Base-by-base conservation (phyloP, 176 grass and related monocot genomes). In the Melocanna baccifera region DNA sequence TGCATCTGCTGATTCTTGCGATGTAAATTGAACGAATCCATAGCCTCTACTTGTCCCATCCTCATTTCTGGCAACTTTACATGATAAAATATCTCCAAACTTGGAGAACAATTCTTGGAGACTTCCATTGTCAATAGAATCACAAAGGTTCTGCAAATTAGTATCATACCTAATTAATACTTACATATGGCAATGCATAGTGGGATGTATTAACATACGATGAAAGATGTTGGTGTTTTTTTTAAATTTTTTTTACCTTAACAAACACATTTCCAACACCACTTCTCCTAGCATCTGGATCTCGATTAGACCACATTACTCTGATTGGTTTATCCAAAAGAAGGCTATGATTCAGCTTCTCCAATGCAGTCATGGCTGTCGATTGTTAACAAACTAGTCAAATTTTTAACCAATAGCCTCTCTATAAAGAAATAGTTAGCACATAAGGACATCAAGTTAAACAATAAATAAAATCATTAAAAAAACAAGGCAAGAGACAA, bases 181-280 rank as follows among this genome's bases (percentile, higher is more conserved):
- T 83, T 50, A 30, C 29, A 55, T 32, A 69, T 34, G 29, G 1
- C 67, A 45, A 48, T 55, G 13, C 16, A 69, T 22, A 48, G 6
- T 6, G 64, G 81, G 4, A 36, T 8, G 52, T 10, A 39, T 7
- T 53, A 70, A 48, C 53, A 15, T 82, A 34, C 8, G 12, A 0
- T 19, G 11, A 56, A 41, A 57, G 20, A n/a, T 57, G 52, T 83
- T 50, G 9, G 2, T 51, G 65, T 36, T 36, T n/a, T 55, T 16
- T 79, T 65, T 13, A 45, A 69, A n/a, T n/a, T n/a, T 53, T 16
- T 79, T 66, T 13, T 81, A 93, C 96, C 93, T 95, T 98, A 25
- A 98, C 93, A 88, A 95, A 98, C 40, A 98, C 55, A 86, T 98
- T 98, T 18, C 93, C 93, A 26, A 93, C 71, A 9, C 89, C 96